Percentiles rank a stretch among this genome's conserved stretches.
Evolutionary conservation across 1,139 yeast species (phyloP).

Genomic region (Lodderomyces orthopsilosis): DNA sequence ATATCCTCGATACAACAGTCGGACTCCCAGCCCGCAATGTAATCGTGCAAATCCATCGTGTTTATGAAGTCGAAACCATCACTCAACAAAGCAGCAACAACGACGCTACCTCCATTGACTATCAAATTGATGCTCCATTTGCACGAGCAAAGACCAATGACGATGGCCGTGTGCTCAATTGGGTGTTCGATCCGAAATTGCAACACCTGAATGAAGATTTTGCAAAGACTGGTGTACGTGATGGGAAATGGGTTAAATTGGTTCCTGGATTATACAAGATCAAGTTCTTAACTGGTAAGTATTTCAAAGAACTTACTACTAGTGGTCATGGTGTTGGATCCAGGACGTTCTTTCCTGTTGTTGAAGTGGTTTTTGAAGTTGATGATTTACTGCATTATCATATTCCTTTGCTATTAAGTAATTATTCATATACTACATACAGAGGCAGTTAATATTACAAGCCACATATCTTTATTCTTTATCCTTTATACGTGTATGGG

Average conservation of each 20-base stretch:
- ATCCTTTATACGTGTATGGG: no score
- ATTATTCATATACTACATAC: conserved; percentile 84
- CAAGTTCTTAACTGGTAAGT: conserved; percentile 69
- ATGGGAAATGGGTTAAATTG: conserved; percentile 40
- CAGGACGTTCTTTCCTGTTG: conserved; percentile 73
- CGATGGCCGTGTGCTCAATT: conserved; percentile 74
- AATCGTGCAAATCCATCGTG: conserved; percentile 44
- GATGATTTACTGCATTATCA: conserved; percentile 74
- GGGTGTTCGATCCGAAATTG: conserved; percentile 51
- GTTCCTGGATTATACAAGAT: conserved; percentile 68
- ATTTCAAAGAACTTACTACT: conserved; percentile 36
- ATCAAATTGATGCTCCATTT: conserved; percentile 35
- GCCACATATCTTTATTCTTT: no score
- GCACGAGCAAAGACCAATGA: conserved; percentile 66
- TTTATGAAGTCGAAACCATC: neutral
- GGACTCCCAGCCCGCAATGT: conserved; percentile 80
- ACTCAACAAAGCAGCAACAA: conserved; percentile 9
- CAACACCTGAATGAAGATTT: conserved; percentile 11
- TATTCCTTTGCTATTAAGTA: conserved; percentile 77
- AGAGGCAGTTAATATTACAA: conserved; percentile 73
- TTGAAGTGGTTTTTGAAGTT: conserved; percentile 71
- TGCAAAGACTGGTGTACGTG: conserved; percentile 33
- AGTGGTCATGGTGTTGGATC: conserved; percentile 7
- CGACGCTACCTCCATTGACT: conserved; percentile 22
- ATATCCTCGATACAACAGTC: conserved; percentile 76